Evolutionary conservation across 73 alveolate species (phyloP), one percentile per base, ranked within the genome.

Genomic region (Paramecium octaurelia): DNA sequence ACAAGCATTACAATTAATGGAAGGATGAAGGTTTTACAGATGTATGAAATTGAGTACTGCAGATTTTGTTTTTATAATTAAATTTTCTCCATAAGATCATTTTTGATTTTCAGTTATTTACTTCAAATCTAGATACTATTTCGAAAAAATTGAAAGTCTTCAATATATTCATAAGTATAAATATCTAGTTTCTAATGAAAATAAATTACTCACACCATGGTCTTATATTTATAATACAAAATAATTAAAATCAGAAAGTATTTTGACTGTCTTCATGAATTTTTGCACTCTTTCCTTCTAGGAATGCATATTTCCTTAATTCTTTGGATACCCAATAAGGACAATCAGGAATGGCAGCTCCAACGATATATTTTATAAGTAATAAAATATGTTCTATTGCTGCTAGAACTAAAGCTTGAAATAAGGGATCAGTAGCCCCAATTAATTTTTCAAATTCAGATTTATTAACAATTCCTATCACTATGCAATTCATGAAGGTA

Each of bases 1-100:
- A 94, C 80, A 93, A 86, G 64, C 86, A 93, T 58, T 70, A 93
- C 92, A 93, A 94, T 93, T 96, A 97, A 46, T 93, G 95, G 93
- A 94, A 94, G 58, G 97, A 94, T 92, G 93, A 93, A 24, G 92
- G 95, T 36, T 92, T 93, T 54, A 89, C 96, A 23, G 92, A 71
- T 43, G 94, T 89, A 31, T 89, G 94, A 89, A 68, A 54, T 54
- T 48, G 69, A n/a, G 69, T 5, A 18, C 31, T 54, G 69, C 69
- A 54, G 69, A 18, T 54, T 54, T 54, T 50, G 64, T 50, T 16
- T 54, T 54, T 54, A 54, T 54, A 54, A 54, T 54, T 54, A 54
- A 54, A 54, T 54, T 54, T 54, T 7, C 59, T 48, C 23, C 69
- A 7, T 6, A 54, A 54, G 69, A 18, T n/a, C 69, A 16, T 48